These are phyloP conservation scores for Aspergillus calidoustus DNA, from an alignment of 2,329 filamentous ascomycete species.

Conservation along the genomic window DNA sequence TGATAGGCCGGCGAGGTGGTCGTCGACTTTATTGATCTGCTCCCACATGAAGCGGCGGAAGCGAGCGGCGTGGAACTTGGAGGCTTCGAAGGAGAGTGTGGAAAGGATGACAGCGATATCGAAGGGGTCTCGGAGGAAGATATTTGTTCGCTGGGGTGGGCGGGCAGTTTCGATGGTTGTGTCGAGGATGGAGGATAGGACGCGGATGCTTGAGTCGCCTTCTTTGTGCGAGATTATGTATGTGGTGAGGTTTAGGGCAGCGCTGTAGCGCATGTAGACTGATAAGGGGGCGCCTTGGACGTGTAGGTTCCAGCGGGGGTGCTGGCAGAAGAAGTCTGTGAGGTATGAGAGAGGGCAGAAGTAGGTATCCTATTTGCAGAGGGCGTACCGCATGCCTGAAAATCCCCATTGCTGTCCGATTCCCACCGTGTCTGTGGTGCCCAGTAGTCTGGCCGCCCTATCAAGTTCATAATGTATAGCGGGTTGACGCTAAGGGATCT, in stretches of 20 bases:
- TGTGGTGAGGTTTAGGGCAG: slow-evolving; percentile 15
- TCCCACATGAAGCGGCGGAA: slow-evolving; percentile 26
- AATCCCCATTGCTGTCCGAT: slow-evolving; percentile 5
- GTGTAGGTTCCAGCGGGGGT: slow-evolving; percentile 25
- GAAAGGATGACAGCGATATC: slow-evolving; percentile 24
- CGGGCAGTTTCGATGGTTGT: slow-evolving; percentile 12
- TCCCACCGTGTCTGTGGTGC: slow-evolving; percentile 23
- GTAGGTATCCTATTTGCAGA: not conserved
- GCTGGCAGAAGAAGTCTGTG: slow-evolving; percentile 23
- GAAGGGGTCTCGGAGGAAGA: slow-evolving; percentile 21
- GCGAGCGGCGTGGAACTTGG: slow-evolving; percentile 20
- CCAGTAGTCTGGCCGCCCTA: slow-evolving; percentile 24
- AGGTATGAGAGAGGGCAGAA: not conserved
- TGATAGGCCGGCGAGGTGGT: slow-evolving; percentile 25
- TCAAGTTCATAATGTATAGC: slow-evolving; percentile 17
- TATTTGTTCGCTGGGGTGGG: not conserved
- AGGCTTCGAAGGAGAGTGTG: slow-evolving; percentile 21
- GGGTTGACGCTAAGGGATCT: slow-evolving; percentile 18
- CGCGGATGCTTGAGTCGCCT: slow-evolving; percentile 16
- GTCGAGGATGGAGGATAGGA: slow-evolving; percentile 16
- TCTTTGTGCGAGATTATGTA: slow-evolving; percentile 24
- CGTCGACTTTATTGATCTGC: slow-evolving; percentile 28
- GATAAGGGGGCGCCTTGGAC: slow-evolving; percentile 22
- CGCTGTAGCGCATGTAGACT: slow-evolving; percentile 21
- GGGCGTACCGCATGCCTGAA: slow-evolving; percentile 20